Evolutionary conservation across 1,284 basidiomycete genomes (phyloP).

Genomic region (Kalmanozyma brasiliensis): DNA sequence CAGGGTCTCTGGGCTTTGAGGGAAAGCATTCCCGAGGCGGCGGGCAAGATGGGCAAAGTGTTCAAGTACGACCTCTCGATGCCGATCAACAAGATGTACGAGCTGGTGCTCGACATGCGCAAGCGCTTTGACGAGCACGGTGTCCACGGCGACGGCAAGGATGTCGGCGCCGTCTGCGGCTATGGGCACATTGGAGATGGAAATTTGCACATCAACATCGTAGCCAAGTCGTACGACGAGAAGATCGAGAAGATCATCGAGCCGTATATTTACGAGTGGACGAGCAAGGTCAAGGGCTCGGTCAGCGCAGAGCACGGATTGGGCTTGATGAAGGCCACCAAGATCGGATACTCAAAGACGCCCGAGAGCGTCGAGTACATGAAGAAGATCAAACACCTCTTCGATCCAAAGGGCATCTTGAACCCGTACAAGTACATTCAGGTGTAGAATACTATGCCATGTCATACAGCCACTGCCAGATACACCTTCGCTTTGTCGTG

Average conservation of each 20-base stretch:
- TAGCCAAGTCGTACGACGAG: constrained; percentile 83
- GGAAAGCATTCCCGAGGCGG: constrained; percentile 92
- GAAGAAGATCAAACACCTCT: constrained; percentile 88
- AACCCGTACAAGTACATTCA: constrained; percentile 79
- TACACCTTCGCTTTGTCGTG: too few species aligned
- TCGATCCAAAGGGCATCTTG: constrained; percentile 91
- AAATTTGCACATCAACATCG: constrained; percentile 93
- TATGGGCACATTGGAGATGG: constrained; percentile 98
- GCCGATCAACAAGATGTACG: constrained; percentile 87
- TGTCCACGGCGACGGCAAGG: constrained; percentile 76
- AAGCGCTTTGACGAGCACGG: constrained; percentile 80
- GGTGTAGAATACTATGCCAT: constrained; percentile 36
- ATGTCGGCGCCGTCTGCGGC: constrained; percentile 75
- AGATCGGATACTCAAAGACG: constrained; percentile 88
- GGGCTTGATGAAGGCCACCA: constrained; percentile 92
- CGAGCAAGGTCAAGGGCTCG: constrained; percentile 77
- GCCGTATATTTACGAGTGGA: constrained; percentile 94
- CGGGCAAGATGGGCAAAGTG: constrained; percentile 91
- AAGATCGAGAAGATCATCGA: constrained; percentile 89
- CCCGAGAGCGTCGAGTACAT: constrained; percentile 84
- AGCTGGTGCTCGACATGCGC: constrained; percentile 83
- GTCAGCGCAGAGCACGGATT: constrained; percentile 97
- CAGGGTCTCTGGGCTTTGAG: constrained; percentile 89
- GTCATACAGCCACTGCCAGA: too few species aligned
- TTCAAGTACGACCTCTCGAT: constrained; percentile 99